Percentiles rank a stretch among this genome's conserved stretches.
Conservation (phyloP, 2,329 filamentous ascomycete species). For the Phialemoniopsis sp. region DNA sequence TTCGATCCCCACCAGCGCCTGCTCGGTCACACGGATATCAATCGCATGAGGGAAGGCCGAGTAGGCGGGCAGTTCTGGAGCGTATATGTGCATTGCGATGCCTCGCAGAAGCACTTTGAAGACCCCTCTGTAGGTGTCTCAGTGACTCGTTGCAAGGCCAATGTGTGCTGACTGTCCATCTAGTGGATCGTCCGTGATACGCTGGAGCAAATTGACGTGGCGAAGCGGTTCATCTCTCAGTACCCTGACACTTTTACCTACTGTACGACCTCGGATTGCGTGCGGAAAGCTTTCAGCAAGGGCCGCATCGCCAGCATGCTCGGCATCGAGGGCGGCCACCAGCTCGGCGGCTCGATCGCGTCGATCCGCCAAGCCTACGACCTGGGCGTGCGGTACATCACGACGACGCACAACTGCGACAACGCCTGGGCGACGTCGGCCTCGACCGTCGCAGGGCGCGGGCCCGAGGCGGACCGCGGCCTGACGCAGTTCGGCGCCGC, state of each 20-base stretch:
- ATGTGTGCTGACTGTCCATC: not conserved
- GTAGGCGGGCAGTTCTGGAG: conserved; percentile 25
- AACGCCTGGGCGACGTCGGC: conserved; percentile 23
- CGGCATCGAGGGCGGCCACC: conserved; percentile 31
- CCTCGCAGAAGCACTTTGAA: conserved; percentile 15
- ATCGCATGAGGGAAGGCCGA: conserved; percentile 18
- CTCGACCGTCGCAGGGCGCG: conserved; percentile 19
- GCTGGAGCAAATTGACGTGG: conserved; percentile 27
- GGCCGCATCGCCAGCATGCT: conserved; percentile 29
- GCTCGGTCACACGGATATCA: conserved; percentile 21
- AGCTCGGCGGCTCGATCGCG: conserved; percentile 25
- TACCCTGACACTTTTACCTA: conserved; percentile 15
- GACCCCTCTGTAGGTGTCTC: conserved; percentile 13
- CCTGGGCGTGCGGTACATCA: conserved; percentile 31
- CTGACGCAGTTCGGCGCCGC: conserved; percentile 13
- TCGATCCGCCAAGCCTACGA: conserved; percentile 26
- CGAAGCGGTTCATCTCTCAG: conserved; percentile 22
- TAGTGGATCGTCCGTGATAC: conserved; percentile 13
- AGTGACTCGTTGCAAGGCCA: not conserved
- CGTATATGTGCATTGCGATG: conserved; percentile 19
- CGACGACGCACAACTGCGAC: conserved; percentile 27
- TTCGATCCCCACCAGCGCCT: conserved; percentile 12
- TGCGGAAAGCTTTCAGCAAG: conserved; percentile 19
- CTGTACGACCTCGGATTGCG: conserved; percentile 18
- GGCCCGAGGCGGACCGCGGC: conserved; percentile 9